Conservation (phyloP, 2,329 filamentous ascomycete species). For the Mycogone perniciosa region DNA sequence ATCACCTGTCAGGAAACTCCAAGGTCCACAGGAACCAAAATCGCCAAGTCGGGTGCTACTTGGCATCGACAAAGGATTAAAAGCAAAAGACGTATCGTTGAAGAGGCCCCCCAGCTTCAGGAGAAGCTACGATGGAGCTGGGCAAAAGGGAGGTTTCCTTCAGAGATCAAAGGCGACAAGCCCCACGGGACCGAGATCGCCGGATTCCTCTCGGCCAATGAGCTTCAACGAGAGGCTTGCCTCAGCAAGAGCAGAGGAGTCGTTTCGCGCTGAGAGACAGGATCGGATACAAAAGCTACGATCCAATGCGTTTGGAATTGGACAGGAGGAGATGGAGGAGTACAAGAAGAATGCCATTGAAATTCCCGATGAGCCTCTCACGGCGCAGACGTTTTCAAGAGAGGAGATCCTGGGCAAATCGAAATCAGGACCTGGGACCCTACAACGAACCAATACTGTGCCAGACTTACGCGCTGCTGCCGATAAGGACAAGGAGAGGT, state of each 20-base stretch:
- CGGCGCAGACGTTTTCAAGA: constrained; percentile 51
- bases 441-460: constrained; percentile 40
- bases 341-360: constrained; percentile 54
- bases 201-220: constrained; percentile 34
- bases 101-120: constrained; percentile 59
- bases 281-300: constrained; percentile 47
- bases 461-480: constrained; percentile 25
- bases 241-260: constrained; percentile 56
- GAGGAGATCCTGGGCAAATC: constrained; percentile 50
- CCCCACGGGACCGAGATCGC: constrained; percentile 17
- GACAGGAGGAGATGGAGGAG: constrained; percentile 51
- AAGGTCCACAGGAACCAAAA: constrained; percentile 47
- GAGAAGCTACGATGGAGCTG: constrained; percentile 15
- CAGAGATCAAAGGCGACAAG: constrained; percentile 37
- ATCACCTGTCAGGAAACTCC: constrained; percentile 59
- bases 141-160: constrained; percentile 34
- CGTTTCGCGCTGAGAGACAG: constrained; percentile 42
- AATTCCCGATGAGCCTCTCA: constrained; percentile 42
- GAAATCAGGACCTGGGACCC: constrained; percentile 20
- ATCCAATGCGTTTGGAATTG: constrained; percentile 51
- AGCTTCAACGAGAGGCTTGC: constrained; percentile 84
- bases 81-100: constrained; percentile 74
- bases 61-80: constrained; percentile 84
- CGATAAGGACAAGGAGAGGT: constrained; percentile 17
- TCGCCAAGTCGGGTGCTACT: constrained; percentile 76